phyloP scores from a whole-genome alignment of 768 basidiomycete genomes.

The Mycena haematopus region DNA sequence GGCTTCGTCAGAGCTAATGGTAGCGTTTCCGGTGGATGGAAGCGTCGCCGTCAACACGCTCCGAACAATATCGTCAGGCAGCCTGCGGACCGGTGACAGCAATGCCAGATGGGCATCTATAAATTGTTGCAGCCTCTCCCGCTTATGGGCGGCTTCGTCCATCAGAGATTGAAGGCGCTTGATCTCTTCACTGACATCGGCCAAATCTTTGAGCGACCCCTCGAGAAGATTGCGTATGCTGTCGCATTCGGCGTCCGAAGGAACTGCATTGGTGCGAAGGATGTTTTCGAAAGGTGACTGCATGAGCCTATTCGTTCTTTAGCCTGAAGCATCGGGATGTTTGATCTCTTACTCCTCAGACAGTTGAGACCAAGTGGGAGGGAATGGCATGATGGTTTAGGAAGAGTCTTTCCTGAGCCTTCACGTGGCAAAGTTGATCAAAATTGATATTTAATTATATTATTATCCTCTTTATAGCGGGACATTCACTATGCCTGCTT shows the following conservation, averaged over 20 bases:
- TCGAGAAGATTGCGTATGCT: neutral
- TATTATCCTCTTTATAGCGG: no score
- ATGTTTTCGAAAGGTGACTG: neutral
- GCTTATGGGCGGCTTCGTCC: neutral
- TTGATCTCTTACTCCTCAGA: no score
- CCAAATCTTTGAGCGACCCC: neutral
- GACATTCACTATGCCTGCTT: no score
- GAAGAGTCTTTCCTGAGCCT: neutral
- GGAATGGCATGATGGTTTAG: no score
- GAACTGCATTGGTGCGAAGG: slow-evolving; percentile 8
- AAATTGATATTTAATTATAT: no score
- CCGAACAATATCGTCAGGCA: slow-evolving; percentile 4
- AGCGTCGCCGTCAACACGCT: neutral
- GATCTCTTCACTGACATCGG: neutral
- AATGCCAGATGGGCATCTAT: slow-evolving; percentile 7
- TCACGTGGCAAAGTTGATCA: no score
- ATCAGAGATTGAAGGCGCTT: neutral
- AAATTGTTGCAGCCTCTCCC: neutral
- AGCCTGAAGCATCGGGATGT: no score
- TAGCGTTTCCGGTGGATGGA: neutral
- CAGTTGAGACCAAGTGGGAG: no score
- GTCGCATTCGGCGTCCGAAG: slow-evolving; percentile 9
- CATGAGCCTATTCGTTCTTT: neutral
- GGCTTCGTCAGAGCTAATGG: neutral
- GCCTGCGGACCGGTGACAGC: slow-evolving; percentile 1